Evolutionary conservation across 1,139 yeast genomes (phyloP), one percentile per base, ranked within the genome.

Genomic region (Nakaseomyces kungkrabaensis): DNA sequence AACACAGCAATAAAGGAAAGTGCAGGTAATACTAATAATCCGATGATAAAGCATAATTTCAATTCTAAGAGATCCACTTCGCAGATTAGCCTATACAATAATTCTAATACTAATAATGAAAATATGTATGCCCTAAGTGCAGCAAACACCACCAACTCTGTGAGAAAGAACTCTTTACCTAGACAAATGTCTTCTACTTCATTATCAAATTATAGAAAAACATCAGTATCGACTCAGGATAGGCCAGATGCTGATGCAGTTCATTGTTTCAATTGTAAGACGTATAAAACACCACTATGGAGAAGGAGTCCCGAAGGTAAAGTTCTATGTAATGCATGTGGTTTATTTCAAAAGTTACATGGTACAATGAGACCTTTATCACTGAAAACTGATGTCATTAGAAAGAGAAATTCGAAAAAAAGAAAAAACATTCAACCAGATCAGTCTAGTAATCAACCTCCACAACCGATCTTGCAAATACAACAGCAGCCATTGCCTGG

Each of bases 251-350:
- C 66, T 7, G 44, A 41, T n/a, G 44, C 44, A 13, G 44, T 41
- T 7, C 71, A 67, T 50, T 92, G 97, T 68, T 83, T 85, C 51
- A 92, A 92, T 69, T 92, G 98, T 70, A 85, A 86, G 60, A 92
- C 98, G 0, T 85, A 80, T 58, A 90, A 95, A 42, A 92, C 98
- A 0, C 97, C 98, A 1, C 71, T 92, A 31, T 92, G 98, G 98
- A 77, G 98, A 65, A 75, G 97, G 54, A 95, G 90, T 65, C 89
- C 94, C 29, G 86, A 85, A 31, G 97, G 97, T 9, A 88, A 89
- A 63, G 95, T 96, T 1, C 71, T 92, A 54, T 92, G 97, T 68
- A 92, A 92, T 68, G 97, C 98, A 0, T 92, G 98, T 71, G 98
- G 97, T 0, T 73, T 92, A 53, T 92, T 92, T 64, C 79, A 87